Conservation (phyloP, 2,329 filamentous ascomycete species). For the Cordyceps sp. region DNA sequence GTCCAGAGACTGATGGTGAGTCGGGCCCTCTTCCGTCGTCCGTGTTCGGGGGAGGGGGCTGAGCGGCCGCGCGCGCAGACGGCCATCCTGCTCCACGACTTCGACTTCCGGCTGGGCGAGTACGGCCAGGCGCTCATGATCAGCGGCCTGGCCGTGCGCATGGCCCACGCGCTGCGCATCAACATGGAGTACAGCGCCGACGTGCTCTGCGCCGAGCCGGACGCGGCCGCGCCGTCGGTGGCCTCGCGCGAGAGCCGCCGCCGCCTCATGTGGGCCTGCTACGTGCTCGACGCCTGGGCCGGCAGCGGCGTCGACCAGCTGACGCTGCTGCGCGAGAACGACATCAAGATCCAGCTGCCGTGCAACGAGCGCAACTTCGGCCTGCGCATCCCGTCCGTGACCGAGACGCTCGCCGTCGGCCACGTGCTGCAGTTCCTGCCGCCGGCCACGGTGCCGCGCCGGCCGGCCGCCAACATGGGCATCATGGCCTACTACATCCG, state of each 20-base stretch:
- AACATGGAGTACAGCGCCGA: constrained; percentile 19
- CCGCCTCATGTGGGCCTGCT: constrained; percentile 25
- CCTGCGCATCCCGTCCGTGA: constrained; percentile 21
- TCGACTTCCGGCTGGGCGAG: constrained; percentile 20
- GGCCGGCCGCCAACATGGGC: constrained; percentile 23
- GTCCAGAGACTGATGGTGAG: constrained; percentile 21
- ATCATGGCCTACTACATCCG: constrained; percentile 27
- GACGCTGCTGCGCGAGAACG: constrained; percentile 20
- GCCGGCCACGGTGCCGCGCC: constrained; percentile 20
- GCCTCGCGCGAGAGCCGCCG: constrained; percentile 20
- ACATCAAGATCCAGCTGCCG: constrained; percentile 24
- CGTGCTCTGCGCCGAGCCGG: constrained; percentile 18
- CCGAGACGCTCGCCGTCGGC: constrained; percentile 21
- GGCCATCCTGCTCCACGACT: constrained; percentile 21
- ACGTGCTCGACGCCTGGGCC: constrained; percentile 22
- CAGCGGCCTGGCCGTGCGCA: constrained; percentile 21
- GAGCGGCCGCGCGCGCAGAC: too few relatives aligned
- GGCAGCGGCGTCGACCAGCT: constrained; percentile 21
- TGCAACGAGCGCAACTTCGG: constrained; percentile 23
- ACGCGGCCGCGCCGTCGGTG: constrained; percentile 14
- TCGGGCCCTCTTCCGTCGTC: too few relatives aligned
- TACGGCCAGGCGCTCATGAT: constrained; percentile 23
- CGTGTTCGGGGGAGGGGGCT: too few relatives aligned
- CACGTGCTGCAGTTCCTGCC: constrained; percentile 22
- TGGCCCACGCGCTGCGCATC: constrained; percentile 24